phyloP scores from a whole-genome alignment of 1,284 basidiomycete genomes.

The Baeospora myosura region DNA sequence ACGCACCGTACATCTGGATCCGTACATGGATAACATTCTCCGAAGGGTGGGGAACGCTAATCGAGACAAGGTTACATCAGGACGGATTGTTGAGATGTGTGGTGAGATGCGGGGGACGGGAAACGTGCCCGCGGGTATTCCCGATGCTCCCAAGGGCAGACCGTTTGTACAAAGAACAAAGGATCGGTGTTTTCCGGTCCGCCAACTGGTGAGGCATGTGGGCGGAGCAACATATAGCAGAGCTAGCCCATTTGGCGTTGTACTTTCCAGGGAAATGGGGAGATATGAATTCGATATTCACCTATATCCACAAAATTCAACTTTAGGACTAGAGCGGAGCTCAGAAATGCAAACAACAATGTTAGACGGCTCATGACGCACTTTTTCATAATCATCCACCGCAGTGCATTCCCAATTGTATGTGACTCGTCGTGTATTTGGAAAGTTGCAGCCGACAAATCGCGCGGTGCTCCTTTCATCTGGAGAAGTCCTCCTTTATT shows the following conservation, averaged over 20 bases:
- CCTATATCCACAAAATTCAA: conserved; percentile 98
- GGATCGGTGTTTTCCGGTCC: too few relatives aligned
- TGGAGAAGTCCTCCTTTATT: conserved; percentile 24
- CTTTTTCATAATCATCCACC: conserved; percentile 99
- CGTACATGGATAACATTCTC: conserved; percentile 91
- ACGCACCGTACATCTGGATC: conserved; percentile 97
- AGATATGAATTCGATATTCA: too few relatives aligned
- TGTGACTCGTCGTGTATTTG: conserved; percentile 92
- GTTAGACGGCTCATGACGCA: conserved; percentile 26
- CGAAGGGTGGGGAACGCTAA: conserved; percentile 15
- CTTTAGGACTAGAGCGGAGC: conserved; percentile 67
- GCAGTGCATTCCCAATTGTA: conserved; percentile 88
- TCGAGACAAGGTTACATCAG: too few relatives aligned
- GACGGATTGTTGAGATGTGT: too few relatives aligned
- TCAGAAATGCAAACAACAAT: conserved; percentile 3
- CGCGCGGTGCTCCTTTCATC: conserved; percentile 73
- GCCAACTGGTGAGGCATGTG: too few relatives aligned
- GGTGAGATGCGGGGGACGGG: too few relatives aligned
- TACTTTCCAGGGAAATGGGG: conserved; percentile 6
- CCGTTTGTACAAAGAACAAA: too few relatives aligned
- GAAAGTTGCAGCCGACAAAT: conserved; percentile 88
- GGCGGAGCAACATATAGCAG: too few relatives aligned
- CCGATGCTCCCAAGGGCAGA: too few relatives aligned
- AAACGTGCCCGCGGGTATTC: too few relatives aligned
- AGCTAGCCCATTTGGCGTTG: conserved; percentile 5